A percentile compares a stretch with the other conserved stretches of the same genome.
These are phyloP conservation scores for Colletotrichum karsti DNA, from an alignment of 2,329 filamentous ascomycete species.

Conservation along the genomic window DNA sequence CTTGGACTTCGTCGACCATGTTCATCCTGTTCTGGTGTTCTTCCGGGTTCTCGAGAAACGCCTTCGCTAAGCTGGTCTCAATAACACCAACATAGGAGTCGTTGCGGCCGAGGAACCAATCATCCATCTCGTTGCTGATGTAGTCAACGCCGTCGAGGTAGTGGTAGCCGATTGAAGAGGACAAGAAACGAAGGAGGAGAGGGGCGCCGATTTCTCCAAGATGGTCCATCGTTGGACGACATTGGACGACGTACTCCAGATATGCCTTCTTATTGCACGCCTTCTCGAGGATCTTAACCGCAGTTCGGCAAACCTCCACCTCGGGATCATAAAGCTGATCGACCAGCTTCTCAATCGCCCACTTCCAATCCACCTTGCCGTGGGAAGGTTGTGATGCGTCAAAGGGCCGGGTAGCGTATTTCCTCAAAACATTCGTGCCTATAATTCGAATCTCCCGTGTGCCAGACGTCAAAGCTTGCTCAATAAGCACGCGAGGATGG, in stretches of 20 bases:
- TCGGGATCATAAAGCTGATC: slow-evolving; percentile 98
- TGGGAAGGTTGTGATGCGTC: slow-evolving; percentile 42
- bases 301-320: slow-evolving; percentile 93
- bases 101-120: slow-evolving; percentile 97
- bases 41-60: slow-evolving; percentile 75
- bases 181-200: slow-evolving; percentile 88
- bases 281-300: slow-evolving; percentile 96
- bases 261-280: slow-evolving; percentile 93
- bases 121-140: slow-evolving; percentile 99
- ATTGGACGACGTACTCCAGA: slow-evolving; percentile 96
- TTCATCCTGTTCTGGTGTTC: slow-evolving; percentile 65
- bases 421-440: slow-evolving; percentile 85
- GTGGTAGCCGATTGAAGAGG: slow-evolving; percentile 96
- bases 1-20: slow-evolving; percentile 66
- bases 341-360: slow-evolving; percentile 97
- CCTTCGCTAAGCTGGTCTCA: slow-evolving; percentile 91
- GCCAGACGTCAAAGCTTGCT: slow-evolving; percentile 91
- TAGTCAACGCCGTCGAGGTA: slow-evolving; percentile 97
- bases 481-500: slow-evolving; percentile 90
- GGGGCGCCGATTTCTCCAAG: slow-evolving; percentile 96
- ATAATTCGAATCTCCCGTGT: slow-evolving; percentile 93
- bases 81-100: slow-evolving; percentile 95
- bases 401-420: slow-evolving; percentile 75
- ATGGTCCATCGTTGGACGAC: slow-evolving; percentile 92
- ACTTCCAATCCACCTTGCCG: slow-evolving; percentile 74